Percentiles rank a stretch among this genome's conserved stretches.
Conservation (phyloP, 495 filamentous ascomycete genomes). For the Choiromyces venosus region DNA sequence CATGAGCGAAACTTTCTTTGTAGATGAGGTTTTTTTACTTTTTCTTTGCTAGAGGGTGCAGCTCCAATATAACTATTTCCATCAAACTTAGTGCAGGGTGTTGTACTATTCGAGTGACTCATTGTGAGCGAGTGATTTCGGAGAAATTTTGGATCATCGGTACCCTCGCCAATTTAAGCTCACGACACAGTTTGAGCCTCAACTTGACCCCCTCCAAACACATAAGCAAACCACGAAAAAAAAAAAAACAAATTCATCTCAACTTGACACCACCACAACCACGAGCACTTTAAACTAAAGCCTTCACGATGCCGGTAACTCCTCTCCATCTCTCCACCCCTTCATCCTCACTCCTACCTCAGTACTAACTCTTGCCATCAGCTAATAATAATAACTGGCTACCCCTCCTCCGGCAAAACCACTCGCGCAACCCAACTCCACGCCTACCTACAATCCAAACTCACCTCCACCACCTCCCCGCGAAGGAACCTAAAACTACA, state of each 20-base stretch:
- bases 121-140: background rate
- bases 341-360: background rate
- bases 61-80: background rate
- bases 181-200: background rate
- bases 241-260: background rate
- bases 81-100: background rate
- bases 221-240: background rate
- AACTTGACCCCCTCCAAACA: background rate
- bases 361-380: conserved; percentile 41
- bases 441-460: conserved; percentile 56
- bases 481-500: conserved; percentile 57
- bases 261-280: background rate
- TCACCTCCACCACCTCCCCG: conserved; percentile 50
- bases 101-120: background rate
- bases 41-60: background rate
- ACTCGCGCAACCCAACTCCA: conserved; percentile 76
- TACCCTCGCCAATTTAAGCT: background rate
- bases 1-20: background rate
- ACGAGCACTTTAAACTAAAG: background rate
- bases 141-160: background rate
- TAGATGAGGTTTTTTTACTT: background rate
- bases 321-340: background rate
- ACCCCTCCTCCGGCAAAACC: conserved; percentile 88
- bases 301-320: conserved; percentile 20
- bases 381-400: conserved; percentile 90